These are phyloP conservation scores for Picochlorum sp. DNA, from an alignment of 139 green algal species.

Conservation along the genomic window DNA sequence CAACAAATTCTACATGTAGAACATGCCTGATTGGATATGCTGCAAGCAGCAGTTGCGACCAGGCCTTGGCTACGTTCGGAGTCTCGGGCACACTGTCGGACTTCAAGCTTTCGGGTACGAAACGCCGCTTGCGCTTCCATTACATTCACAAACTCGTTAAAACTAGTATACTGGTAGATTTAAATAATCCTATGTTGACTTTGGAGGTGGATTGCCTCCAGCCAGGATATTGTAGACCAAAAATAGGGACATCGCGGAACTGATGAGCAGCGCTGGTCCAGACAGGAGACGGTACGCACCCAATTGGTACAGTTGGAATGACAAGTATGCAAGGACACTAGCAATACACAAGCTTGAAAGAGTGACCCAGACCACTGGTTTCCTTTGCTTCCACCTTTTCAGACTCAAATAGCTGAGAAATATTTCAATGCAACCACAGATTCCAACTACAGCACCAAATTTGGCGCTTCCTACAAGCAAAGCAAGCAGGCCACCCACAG, in stretches of 20 bases:
- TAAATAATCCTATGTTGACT: too few species aligned
- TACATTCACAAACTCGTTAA: too few species aligned
- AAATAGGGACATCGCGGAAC: conserved; percentile 6
- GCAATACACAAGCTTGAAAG: too few species aligned
- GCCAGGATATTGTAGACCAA: conserved; percentile 18
- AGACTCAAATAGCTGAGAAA: conserved; percentile 5
- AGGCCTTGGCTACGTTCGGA: too few species aligned
- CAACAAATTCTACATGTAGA: conserved; percentile 6
- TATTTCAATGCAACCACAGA: conserved; percentile 3
- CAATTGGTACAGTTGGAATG: background rate
- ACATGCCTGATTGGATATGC: background rate
- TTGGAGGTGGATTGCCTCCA: background rate
- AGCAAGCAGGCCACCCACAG: conserved; percentile 29
- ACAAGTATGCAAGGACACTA: background rate
- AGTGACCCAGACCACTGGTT: background rate
- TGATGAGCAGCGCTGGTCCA: conserved; percentile 5
- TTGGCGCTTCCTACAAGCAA: conserved; percentile 1
- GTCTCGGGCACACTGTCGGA: too few species aligned
- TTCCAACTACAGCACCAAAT: background rate
- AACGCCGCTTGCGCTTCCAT: too few species aligned
- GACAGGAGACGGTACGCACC: background rate
- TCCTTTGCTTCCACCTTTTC: conserved; percentile 4
- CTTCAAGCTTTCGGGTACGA: too few species aligned
- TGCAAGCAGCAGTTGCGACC: too few species aligned
- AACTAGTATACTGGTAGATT: too few species aligned